These are phyloP conservation scores for Colletotrichum spaethianum DNA, from an alignment of 2,329 filamentous ascomycete genomes.

Conservation along the genomic window DNA sequence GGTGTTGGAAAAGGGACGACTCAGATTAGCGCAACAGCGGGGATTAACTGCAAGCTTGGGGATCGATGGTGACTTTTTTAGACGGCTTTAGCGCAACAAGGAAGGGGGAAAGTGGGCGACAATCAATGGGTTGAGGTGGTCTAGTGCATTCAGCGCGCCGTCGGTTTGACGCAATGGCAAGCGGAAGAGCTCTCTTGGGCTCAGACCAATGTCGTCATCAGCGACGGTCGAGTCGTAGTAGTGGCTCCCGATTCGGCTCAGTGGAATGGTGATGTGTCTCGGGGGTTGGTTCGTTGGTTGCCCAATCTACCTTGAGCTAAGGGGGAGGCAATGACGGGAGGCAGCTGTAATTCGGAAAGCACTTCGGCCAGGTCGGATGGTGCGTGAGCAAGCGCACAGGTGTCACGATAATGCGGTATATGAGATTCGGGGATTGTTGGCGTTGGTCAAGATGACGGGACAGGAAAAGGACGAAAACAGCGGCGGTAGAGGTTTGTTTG, in stretches of 20 bases:
- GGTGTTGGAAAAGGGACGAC: constrained; percentile 4
- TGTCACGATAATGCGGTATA: background rate
- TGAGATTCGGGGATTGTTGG: background rate
- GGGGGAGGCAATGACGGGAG: background rate
- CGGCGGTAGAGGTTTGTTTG: background rate
- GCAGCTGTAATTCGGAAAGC: background rate
- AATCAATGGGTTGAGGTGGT: constrained; percentile 5
- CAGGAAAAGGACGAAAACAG: background rate
- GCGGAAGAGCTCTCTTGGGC: constrained; percentile 15
- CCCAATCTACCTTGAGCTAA: background rate
- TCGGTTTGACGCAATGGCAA: constrained; percentile 33
- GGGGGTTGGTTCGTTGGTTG: constrained; percentile 3
- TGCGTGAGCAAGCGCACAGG: background rate
- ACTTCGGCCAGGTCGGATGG: background rate
- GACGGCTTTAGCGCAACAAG: constrained; percentile 19
- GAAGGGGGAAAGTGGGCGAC: background rate
- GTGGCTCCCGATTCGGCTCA: constrained; percentile 23
- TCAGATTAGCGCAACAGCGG: constrained; percentile 11
- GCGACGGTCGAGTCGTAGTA: constrained; percentile 15
- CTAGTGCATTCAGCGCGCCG: constrained; percentile 19
- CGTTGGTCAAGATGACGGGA: background rate
- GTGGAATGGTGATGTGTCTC: constrained; percentile 30
- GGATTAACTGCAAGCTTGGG: constrained; percentile 5
- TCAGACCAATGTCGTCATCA: constrained; percentile 40
- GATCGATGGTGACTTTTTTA: constrained; percentile 14